Conservation (phyloP, 2,329 filamentous ascomycete species). For the Pseudogymnoascus sp. region DNA sequence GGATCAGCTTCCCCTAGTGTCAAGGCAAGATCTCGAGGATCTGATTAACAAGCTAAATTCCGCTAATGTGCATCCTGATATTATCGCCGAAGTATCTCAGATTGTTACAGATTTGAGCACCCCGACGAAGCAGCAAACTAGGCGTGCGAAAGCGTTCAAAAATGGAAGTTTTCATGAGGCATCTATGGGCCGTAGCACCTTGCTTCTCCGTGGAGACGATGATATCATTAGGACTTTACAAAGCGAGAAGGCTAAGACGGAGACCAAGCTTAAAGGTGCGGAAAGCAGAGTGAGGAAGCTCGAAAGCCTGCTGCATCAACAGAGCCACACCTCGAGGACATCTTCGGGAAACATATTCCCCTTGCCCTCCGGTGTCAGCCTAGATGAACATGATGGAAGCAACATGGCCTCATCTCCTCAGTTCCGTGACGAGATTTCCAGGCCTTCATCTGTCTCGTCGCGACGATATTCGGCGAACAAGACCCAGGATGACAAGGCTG, state of each 20-base stretch:
- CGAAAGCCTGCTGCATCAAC: slow-evolving; percentile 85
- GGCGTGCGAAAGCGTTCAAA: slow-evolving; percentile 87
- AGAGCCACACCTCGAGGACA: slow-evolving; percentile 52
- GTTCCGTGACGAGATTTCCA: slow-evolving; percentile 38
- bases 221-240: slow-evolving; percentile 70
- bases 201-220: slow-evolving; percentile 73
- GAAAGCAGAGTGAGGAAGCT: slow-evolving; percentile 84
- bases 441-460: slow-evolving; percentile 52
- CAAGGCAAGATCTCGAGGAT: slow-evolving; percentile 65
- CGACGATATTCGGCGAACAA: slow-evolving; percentile 54
- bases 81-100: slow-evolving; percentile 65
- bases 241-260: slow-evolving; percentile 69
- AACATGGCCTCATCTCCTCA: slow-evolving; percentile 21
- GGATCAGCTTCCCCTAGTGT: slow-evolving; percentile 69
- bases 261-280: slow-evolving; percentile 69
- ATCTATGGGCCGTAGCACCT: slow-evolving; percentile 73
- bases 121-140: slow-evolving; percentile 78
- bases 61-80: slow-evolving; percentile 54
- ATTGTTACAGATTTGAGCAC: slow-evolving; percentile 70
- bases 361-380: slow-evolving; percentile 33
- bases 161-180: slow-evolving; percentile 91
- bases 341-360: slow-evolving; percentile 49
- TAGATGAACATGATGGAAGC: slow-evolving; percentile 41
- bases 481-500: slow-evolving; percentile 49
- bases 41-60: slow-evolving; percentile 60